Conservation (phyloP, 345 rosid species). For the Brassica juncea region DNA sequence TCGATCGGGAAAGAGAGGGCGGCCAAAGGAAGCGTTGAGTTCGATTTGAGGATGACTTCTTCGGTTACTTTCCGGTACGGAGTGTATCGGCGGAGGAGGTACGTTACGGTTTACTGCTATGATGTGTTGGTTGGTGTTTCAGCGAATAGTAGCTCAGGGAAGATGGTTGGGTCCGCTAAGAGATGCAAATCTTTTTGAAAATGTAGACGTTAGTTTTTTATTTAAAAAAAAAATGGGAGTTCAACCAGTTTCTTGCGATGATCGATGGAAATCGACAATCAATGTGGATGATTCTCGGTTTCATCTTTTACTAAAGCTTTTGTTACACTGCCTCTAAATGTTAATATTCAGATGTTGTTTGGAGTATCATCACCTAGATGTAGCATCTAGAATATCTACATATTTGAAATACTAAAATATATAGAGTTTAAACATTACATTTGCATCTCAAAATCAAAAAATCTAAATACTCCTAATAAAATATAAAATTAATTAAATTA, state of each 20-base stretch:
- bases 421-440: too few relatives aligned
- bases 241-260: neutral
- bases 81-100: constrained; percentile 51
- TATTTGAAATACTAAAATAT: too few relatives aligned
- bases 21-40: constrained; percentile 44
- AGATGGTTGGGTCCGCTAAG: constrained; percentile 49
- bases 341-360: too few relatives aligned
- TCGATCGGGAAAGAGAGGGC: constrained; percentile 47
- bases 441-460: too few relatives aligned
- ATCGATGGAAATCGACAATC: neutral
- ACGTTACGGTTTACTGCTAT: constrained; percentile 50
- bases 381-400: too few relatives aligned
- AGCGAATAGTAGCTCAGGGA: constrained; percentile 52
- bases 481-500: too few relatives aligned
- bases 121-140: constrained; percentile 47
- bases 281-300: neutral
- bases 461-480: too few relatives aligned
- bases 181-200: constrained; percentile 44
- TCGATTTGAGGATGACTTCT: constrained; percentile 49
- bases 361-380: too few relatives aligned
- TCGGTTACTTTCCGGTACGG: constrained; percentile 51
- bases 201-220: neutral
- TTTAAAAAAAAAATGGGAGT: neutral
- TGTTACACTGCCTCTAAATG: too few relatives aligned
- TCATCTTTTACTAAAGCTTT: too few relatives aligned